phyloP scores from a whole-genome alignment of 2,329 filamentous ascomycete species.

The Pestalotiopsis sp. region DNA sequence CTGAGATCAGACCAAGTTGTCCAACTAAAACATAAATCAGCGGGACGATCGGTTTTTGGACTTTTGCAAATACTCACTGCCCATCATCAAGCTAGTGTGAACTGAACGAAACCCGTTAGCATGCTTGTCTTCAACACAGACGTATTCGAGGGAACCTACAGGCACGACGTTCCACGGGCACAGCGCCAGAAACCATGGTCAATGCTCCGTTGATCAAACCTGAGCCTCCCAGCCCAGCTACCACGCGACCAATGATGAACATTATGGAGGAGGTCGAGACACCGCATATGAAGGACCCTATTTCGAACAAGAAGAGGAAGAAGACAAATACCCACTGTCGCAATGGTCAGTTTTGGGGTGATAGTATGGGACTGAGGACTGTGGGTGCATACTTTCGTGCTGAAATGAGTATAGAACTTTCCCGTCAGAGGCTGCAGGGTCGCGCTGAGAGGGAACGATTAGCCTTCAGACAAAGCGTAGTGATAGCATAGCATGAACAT shows the following conservation, averaged over 20 bases:
- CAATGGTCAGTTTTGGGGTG: not conserved
- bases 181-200: constrained; percentile 46
- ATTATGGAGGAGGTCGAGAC: constrained; percentile 45
- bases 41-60: not conserved
- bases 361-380: not conserved
- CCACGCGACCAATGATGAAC: constrained; percentile 54
- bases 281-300: constrained; percentile 55
- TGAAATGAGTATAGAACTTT: constrained; percentile 47
- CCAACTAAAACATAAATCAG: constrained; percentile 23
- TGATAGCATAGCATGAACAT: not conserved
- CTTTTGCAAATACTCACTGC: constrained; percentile 14
- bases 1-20: constrained; percentile 45
- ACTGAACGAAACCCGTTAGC: constrained; percentile 1
- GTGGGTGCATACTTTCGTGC: constrained; percentile 27
- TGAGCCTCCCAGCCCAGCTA: constrained; percentile 53
- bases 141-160: constrained; percentile 13
- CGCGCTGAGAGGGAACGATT: not conserved
- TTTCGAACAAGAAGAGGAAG: constrained; percentile 52
- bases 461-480: not conserved
- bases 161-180: constrained; percentile 40
- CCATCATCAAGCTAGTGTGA: constrained; percentile 16
- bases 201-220: constrained; percentile 52
- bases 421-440: constrained; percentile 18
- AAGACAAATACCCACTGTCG: constrained; percentile 35
- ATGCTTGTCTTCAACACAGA: not conserved